Evolutionary conservation across 2,329 filamentous ascomycete species (phyloP).

Genomic region (Davidsoniella eucalypti): DNA sequence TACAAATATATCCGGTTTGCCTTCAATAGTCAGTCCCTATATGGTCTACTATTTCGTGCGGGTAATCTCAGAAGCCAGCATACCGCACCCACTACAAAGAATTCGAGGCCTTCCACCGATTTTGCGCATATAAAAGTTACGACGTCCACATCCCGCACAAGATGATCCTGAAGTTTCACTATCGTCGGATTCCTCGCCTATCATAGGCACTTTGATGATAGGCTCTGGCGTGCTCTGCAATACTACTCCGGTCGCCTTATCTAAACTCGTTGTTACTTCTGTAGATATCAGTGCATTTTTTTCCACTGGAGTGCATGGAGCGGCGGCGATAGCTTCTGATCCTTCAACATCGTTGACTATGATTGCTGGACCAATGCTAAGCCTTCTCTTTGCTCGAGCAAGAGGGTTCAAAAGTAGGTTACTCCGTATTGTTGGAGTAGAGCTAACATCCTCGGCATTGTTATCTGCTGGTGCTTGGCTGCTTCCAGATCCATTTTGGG

Average conservation of each 20-base stretch:
- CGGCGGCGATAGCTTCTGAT: too few species aligned
- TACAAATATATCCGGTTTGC: too few species aligned
- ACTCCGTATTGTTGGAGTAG: too few species aligned
- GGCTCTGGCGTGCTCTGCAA: neutral
- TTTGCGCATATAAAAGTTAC: conserved; percentile 4
- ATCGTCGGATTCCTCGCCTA: neutral
- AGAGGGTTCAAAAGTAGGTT: neutral
- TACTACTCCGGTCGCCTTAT: neutral
- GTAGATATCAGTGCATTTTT: too few species aligned
- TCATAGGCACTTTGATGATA: neutral
- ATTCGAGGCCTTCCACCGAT: conserved; percentile 1
- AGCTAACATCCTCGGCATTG: too few species aligned
- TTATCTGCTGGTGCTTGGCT: neutral
- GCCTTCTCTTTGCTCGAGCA: neutral
- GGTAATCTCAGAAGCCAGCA: neutral
- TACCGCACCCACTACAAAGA: conserved; percentile 4
- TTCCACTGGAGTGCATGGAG: too few species aligned
- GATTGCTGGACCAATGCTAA: neutral
- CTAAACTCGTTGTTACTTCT: neutral
- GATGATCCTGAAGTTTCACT: neutral
- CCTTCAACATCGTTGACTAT: neutral
- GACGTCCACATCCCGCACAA: conserved; percentile 6
- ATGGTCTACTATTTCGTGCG: too few species aligned
- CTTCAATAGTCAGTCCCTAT: too few species aligned
- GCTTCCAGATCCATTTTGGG: neutral